phyloP scores from a whole-genome alignment of 257 asterid genomes.

The Primulina huaijiensis region DNA sequence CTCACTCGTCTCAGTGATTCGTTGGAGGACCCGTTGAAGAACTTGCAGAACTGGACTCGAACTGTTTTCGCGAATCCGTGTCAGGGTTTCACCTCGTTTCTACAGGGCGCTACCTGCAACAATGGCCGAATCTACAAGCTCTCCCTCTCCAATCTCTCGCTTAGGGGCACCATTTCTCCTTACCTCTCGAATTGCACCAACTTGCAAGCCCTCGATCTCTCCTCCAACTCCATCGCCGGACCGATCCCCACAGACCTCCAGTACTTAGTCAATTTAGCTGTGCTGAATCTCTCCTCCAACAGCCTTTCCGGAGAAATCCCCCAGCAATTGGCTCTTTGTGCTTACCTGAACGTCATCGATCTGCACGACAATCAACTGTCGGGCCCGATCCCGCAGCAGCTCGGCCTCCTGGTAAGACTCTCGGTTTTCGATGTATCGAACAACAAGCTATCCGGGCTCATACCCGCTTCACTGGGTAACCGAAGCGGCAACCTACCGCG shows the following conservation, averaged over 20 bases:
- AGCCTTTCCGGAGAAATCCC: conserved; percentile 69
- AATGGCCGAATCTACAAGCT: conserved; percentile 89
- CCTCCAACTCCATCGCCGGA: conserved; percentile 75
- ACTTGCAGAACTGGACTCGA: conserved; percentile 75
- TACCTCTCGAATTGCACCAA: conserved; percentile 88
- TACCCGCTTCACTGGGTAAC: conserved; percentile 70
- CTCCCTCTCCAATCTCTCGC: conserved; percentile 62
- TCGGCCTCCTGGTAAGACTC: conserved; percentile 65
- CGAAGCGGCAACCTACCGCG: conserved; percentile 67
- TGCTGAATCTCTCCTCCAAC: conserved; percentile 72
- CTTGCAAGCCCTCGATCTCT: conserved; percentile 84
- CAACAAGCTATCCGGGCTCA: conserved; percentile 66
- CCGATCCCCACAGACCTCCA: conserved; percentile 69
- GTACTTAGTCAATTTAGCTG: conserved; percentile 74
- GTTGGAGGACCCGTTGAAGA: conserved; percentile 56
- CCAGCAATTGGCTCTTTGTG: conserved; percentile 64
- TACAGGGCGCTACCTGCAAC: conserved; percentile 93
- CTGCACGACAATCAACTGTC: conserved; percentile 68
- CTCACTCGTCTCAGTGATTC: conserved; percentile 63
- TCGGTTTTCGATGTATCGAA: conserved; percentile 77
- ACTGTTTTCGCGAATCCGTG: conserved; percentile 65
- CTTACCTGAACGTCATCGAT: conserved; percentile 87
- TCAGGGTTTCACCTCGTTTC: conserved; percentile 63
- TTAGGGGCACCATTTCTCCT: conserved; percentile 78
- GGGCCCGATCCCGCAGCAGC: conserved; percentile 73